Conservation (phyloP, 2,329 filamentous ascomycete species). For the Onygenales sp. region DNA sequence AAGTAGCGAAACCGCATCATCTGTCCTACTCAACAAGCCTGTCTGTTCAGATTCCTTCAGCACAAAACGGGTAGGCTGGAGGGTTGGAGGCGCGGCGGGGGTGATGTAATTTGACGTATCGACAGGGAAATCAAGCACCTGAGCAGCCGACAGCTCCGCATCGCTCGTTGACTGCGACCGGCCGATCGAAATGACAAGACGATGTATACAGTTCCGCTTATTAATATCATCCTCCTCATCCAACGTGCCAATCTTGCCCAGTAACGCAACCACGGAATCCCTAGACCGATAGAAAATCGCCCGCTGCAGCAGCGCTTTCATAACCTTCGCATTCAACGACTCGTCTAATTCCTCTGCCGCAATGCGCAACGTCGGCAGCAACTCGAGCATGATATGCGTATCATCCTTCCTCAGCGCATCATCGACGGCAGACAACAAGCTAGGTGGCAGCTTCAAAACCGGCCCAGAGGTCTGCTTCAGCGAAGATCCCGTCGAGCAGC, state of each 20-base stretch:
- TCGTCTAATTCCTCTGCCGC: constrained; percentile 49
- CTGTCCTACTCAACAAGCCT: constrained; percentile 55
- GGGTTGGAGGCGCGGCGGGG: constrained; percentile 60
- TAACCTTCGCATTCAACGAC: constrained; percentile 55
- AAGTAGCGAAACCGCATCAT: constrained; percentile 65
- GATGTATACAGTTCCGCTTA: constrained; percentile 84
- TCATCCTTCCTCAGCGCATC: constrained; percentile 33
- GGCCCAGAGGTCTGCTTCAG: constrained; percentile 65
- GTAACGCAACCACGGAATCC: constrained; percentile 59
- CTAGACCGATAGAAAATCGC: constrained; percentile 63
- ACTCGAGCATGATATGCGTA: constrained; percentile 32
- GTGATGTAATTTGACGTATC: constrained; percentile 67
- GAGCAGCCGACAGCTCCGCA: constrained; percentile 43
- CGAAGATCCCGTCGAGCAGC: constrained; percentile 59
- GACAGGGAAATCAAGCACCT: constrained; percentile 38
- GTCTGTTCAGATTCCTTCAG: constrained; percentile 55
- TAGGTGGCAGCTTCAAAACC: constrained; percentile 61
- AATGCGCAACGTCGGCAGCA: constrained; percentile 50
- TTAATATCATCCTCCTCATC: constrained; percentile 91
- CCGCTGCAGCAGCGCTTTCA: constrained; percentile 35
- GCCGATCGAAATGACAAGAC: constrained; percentile 84
- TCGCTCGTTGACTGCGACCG: constrained; percentile 54
- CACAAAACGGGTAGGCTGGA: constrained; percentile 52
- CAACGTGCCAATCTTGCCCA: constrained; percentile 60
- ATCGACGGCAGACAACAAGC: constrained; percentile 32